Percentiles rank a stretch among this genome's conserved stretches.
phyloP scores from a whole-genome alignment of 805 yeast genomes.

The Priceomyces melissophilus region DNA sequence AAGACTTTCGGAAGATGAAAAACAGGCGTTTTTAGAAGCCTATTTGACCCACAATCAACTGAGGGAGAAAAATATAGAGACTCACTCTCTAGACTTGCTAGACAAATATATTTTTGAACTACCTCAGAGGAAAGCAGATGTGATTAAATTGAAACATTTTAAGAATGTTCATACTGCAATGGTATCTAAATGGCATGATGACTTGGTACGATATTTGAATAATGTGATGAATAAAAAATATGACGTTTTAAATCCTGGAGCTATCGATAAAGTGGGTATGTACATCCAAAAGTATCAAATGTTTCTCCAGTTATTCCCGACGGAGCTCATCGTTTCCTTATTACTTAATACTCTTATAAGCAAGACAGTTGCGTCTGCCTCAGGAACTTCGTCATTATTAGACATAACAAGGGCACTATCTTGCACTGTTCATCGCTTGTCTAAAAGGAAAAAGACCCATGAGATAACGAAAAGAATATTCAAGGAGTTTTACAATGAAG shows the following conservation, averaged over 20 bases:
- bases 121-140: slow-evolving; percentile 1
- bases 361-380: slow-evolving; percentile 14
- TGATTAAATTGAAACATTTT: slow-evolving; percentile 5
- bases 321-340: slow-evolving; percentile 13
- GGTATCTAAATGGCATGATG: slow-evolving; percentile 12
- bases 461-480: slow-evolving; percentile 7
- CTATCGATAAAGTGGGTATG: slow-evolving; percentile 7
- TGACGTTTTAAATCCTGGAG: background rate
- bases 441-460: slow-evolving; percentile 10
- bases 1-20: slow-evolving; percentile 8
- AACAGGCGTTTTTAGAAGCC: slow-evolving; percentile 17
- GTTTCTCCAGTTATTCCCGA: slow-evolving; percentile 15
- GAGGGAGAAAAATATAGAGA: slow-evolving; percentile 30
- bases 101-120: slow-evolving; percentile 9
- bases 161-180: slow-evolving; percentile 8
- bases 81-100: slow-evolving; percentile 14
- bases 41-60: slow-evolving; percentile 20
- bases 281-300: slow-evolving; percentile 9
- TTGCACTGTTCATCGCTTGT: slow-evolving; percentile 8
- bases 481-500: slow-evolving; percentile 12
- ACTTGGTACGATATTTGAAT: slow-evolving; percentile 1
- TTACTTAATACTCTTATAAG: slow-evolving; percentile 17
- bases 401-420: slow-evolving; percentile 13
- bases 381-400: slow-evolving; percentile 15
- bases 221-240: background rate